Evolutionary conservation across 2,329 filamentous ascomycete genomes (phyloP).

Genomic region (Monosporascus ibericus): DNA sequence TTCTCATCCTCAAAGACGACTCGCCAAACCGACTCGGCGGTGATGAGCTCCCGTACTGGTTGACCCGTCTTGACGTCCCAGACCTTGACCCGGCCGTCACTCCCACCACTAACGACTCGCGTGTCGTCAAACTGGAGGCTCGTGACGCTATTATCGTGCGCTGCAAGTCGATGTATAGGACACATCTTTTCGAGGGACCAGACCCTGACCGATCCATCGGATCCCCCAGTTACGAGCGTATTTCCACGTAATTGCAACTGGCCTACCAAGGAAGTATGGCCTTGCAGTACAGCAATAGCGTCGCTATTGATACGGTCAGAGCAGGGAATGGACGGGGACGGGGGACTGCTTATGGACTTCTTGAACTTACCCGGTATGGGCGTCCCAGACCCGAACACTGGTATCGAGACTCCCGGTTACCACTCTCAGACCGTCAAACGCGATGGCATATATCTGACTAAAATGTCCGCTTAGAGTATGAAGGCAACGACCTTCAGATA

Average conservation of each 20-base stretch:
- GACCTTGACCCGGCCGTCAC: conserved; percentile 95
- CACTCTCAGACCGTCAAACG: conserved; percentile 88
- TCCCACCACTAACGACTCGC: conserved; percentile 90
- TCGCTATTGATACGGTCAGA: conserved; percentile 43
- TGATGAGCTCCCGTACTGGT: conserved; percentile 83
- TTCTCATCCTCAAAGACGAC: conserved; percentile 98
- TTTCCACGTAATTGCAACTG: conserved; percentile 94
- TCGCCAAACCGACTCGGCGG: conserved; percentile 92
- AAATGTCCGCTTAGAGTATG: conserved; percentile 91
- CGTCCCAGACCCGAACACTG: conserved; percentile 95
- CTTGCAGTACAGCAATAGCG: conserved; percentile 87
- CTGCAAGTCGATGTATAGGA: conserved; percentile 88
- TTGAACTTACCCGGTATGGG: conserved; percentile 65
- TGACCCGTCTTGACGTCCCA: conserved; percentile 94
- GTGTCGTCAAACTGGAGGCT: conserved; percentile 96
- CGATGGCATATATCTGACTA: conserved; percentile 97
- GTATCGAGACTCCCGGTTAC: conserved; percentile 96
- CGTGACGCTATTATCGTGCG: conserved; percentile 97
- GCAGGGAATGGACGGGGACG: not conserved
- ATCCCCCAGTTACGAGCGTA: conserved; percentile 91
- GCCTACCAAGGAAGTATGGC: conserved; percentile 92
- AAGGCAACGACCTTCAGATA: conserved; percentile 87
- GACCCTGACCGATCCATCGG: conserved; percentile 90
- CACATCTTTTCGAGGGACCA: conserved; percentile 91
- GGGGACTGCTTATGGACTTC: not conserved